These are phyloP conservation scores for Butyriboletus loyo DNA, from an alignment of 768 basidiomycete genomes.

Conservation along the genomic window DNA sequence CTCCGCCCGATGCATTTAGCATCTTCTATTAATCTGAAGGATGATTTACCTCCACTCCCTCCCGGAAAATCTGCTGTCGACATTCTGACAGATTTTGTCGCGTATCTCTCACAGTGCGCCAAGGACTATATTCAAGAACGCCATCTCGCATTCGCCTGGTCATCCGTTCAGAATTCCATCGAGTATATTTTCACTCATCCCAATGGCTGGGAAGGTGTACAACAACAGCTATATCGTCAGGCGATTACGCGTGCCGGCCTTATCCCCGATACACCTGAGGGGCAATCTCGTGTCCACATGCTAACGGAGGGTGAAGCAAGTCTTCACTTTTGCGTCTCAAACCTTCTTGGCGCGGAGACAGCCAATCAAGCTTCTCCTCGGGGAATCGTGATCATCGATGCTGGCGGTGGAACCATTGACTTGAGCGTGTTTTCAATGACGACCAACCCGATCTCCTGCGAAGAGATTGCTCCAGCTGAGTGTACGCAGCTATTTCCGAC, in stretches of 20 bases:
- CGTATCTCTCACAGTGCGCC: conserved; percentile 2
- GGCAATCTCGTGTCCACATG: conserved; percentile 9
- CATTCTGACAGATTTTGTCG: too few species aligned
- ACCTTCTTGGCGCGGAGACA: conserved; percentile 20
- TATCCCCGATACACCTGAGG: conserved; percentile 11
- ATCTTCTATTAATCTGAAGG: not conserved
- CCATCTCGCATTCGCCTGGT: conserved; percentile 17
- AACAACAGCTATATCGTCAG: conserved; percentile 22
- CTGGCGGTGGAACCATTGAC: conserved; percentile 26
- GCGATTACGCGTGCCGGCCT: conserved; percentile 21
- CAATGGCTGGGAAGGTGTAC: conserved; percentile 28
- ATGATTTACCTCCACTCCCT: not conserved
- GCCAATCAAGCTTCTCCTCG: conserved; percentile 20
- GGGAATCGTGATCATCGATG: conserved; percentile 32
- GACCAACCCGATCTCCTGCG: conserved; percentile 20
- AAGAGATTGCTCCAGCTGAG: conserved; percentile 33
- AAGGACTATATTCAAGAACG: conserved; percentile 8
- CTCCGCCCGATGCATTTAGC: conserved; percentile 14
- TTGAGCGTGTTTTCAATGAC: conserved; percentile 35
- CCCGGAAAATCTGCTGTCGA: too few species aligned
- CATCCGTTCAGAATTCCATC: conserved; percentile 9
- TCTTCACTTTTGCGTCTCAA: conserved; percentile 38
- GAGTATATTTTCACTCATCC: conserved; percentile 26
- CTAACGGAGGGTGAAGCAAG: conserved; percentile 8
- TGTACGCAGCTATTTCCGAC: conserved; percentile 8